phyloP scores from a whole-genome alignment of 2,329 filamentous ascomycete species.

The Penicillium carneum region DNA sequence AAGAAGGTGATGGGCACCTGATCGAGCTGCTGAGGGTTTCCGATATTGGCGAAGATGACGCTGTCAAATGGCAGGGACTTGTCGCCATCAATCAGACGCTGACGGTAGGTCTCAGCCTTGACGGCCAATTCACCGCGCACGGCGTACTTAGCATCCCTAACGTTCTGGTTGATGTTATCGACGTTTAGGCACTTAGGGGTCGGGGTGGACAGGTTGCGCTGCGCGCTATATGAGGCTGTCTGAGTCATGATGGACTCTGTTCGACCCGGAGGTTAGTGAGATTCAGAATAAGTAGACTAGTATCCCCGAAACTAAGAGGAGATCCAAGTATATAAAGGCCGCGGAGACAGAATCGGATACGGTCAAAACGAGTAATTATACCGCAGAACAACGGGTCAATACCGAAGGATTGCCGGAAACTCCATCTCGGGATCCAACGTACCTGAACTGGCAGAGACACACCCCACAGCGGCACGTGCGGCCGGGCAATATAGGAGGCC shows the following conservation, averaged over 20 bases:
- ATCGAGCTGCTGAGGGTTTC: conserved; percentile 97
- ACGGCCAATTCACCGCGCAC: conserved; percentile 95
- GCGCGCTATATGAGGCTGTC: conserved; percentile 36
- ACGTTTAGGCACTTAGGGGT: conserved; percentile 66
- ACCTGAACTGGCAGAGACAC: conserved; percentile 39
- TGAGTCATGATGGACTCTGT: conserved; percentile 42
- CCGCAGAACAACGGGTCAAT: not conserved
- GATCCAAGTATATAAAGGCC: conserved; percentile 3
- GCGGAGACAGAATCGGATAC: not conserved
- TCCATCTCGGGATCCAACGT: conserved; percentile 27
- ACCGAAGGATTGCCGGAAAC: conserved; percentile 6
- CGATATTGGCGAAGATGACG: conserved; percentile 97
- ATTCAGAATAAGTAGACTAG: conserved; percentile 8
- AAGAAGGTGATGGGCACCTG: conserved; percentile 99
- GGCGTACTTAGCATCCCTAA: conserved; percentile 89
- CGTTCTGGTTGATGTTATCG: conserved; percentile 90
- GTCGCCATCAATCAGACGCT: conserved; percentile 65
- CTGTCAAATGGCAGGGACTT: conserved; percentile 79
- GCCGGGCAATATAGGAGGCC: conserved; percentile 38
- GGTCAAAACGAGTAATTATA: not conserved
- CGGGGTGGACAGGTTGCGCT: conserved; percentile 56
- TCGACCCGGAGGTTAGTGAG: conserved; percentile 30
- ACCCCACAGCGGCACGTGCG: conserved; percentile 30
- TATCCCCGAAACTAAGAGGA: not conserved
- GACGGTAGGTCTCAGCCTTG: conserved; percentile 89